Conservation (phyloP, 306 rosid genomes). For the Rosa persica region DNA sequence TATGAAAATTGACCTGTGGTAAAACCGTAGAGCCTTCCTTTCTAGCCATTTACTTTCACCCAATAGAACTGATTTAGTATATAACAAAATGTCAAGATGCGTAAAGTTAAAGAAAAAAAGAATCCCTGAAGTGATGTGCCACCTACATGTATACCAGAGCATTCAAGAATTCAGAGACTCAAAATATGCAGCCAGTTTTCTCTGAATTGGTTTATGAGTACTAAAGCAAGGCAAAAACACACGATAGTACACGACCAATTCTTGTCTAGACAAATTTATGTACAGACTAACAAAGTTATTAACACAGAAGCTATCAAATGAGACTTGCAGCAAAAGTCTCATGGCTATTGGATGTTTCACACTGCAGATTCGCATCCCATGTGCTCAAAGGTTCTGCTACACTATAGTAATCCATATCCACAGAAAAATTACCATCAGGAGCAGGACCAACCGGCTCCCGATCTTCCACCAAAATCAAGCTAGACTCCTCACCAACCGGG, state of each 20-base stretch:
- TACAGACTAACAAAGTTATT: slow-evolving; percentile 20
- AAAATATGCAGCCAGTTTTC: not conserved
- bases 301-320: slow-evolving; percentile 34
- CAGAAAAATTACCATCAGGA: slow-evolving; percentile 27
- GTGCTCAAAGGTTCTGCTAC: slow-evolving; percentile 32
- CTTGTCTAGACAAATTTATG: slow-evolving; percentile 14
- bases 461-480: slow-evolving; percentile 56
- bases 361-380: slow-evolving; percentile 34
- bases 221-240: not conserved
- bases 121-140: not conserved
- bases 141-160: not conserved
- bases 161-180: not conserved
- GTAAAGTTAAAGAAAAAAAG: not conserved
- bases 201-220: not conserved
- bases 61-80: no score
- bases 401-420: slow-evolving; percentile 44
- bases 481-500: slow-evolving; percentile 26
- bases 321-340: slow-evolving; percentile 45
- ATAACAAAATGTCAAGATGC: not conserved
- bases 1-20: not conserved
- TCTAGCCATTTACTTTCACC: not conserved
- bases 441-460: slow-evolving; percentile 28
- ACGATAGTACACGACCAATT: not conserved
- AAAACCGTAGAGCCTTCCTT: not conserved
- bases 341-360: slow-evolving; percentile 40